Evolutionary conservation across 139 green algal species (phyloP), one percentile per base, ranked within the genome.

Genomic region (Mesotaenium endlicherianum): DNA sequence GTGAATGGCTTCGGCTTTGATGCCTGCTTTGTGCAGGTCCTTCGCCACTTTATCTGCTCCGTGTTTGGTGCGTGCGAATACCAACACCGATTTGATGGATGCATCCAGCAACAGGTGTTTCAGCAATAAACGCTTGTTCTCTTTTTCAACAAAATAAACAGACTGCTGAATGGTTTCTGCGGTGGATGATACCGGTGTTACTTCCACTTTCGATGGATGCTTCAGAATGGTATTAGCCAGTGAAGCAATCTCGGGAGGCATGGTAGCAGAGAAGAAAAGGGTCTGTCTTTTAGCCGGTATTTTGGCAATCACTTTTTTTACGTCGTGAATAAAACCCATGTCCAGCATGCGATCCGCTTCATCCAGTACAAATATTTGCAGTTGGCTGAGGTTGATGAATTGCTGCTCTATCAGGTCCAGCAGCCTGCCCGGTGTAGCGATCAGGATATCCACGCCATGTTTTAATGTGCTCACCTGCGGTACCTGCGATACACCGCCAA

Each of bases 321-420:
- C 26, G 17, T 70, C 57, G 30, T 70, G 57, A 16, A 70, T 4
- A 47, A 53, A 75, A 16, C 59, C 59, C 59, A 70, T 70, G 59
- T 70, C 59, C 5, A 70, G 59, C 59, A 70, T 70, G 20, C 59
- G 59, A 16, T 70, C 59, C 5, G 59, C 59, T 70, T 70, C 59
- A 31, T 70, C 59, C 59, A 70, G 30, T 31, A 70, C 59, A 5
- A 70, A 31, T 8, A 42, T 42, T 42, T 34, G 5, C 20, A 75
- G 11, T 4, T 75, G 34, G 11, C 5, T 6, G 3, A 75, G 45
- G 20, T n/a, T 6, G 14, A 75, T 26, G 6, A 20, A 17, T 17
- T 30, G 4, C 68, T 55, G 36, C 31, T 47, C 34, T 4, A 45
- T 39, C 38, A 75, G 20, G 26, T 75, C 68, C 6, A 55, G 36